phyloP scores from a whole-genome alignment of 2,329 filamentous ascomycete genomes.

The Juglanconis juglandina region DNA sequence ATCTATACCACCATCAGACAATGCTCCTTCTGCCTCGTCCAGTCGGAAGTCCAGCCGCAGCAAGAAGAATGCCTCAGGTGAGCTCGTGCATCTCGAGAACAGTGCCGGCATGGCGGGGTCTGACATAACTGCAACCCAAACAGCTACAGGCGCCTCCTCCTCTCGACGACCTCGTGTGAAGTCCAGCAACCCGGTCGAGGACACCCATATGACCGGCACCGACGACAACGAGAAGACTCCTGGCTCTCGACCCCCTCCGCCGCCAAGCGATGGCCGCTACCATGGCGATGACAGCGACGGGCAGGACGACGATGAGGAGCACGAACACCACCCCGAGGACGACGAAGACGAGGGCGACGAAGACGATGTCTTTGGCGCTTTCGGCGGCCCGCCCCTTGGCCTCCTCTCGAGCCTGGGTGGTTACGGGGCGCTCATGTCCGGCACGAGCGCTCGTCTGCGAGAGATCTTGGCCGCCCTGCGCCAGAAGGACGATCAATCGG shows the following conservation, averaged over 20 bases:
- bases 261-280: slow-evolving; percentile 38
- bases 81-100: slow-evolving; percentile 7
- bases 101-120: neutral
- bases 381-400: slow-evolving; percentile 65
- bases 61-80: slow-evolving; percentile 57
- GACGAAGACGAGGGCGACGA: slow-evolving; percentile 60
- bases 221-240: slow-evolving; percentile 50
- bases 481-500: slow-evolving; percentile 77
- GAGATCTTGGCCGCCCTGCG: slow-evolving; percentile 73
- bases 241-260: slow-evolving; percentile 37
- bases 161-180: slow-evolving; percentile 53
- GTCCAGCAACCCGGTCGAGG: slow-evolving; percentile 48
- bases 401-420: slow-evolving; percentile 81
- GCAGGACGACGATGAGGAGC: slow-evolving; percentile 39
- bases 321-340: slow-evolving; percentile 44
- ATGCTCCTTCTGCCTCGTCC: slow-evolving; percentile 58
- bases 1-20: slow-evolving; percentile 57
- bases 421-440: slow-evolving; percentile 87
- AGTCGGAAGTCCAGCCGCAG: slow-evolving; percentile 70
- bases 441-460: slow-evolving; percentile 74
- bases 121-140: slow-evolving; percentile 27
- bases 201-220: slow-evolving; percentile 68
- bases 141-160: slow-evolving; percentile 34
- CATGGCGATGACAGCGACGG: slow-evolving; percentile 37
- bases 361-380: slow-evolving; percentile 62